Conservation (phyloP, 2,329 filamentous ascomycete species). For the Eutypella sp. region DNA sequence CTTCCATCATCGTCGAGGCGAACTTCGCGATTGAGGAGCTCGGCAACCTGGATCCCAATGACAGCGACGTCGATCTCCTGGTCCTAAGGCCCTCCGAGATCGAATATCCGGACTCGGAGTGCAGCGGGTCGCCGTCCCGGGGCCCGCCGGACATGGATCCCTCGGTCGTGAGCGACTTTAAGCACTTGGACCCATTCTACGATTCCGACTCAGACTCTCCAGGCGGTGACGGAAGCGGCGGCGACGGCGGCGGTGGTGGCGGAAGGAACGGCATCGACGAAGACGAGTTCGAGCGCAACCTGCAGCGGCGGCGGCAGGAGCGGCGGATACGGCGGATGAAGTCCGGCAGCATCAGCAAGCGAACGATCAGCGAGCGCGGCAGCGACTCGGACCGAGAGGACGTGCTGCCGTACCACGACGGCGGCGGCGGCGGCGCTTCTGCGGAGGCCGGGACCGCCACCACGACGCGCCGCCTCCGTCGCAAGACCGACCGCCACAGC, state of each 20-base stretch:
- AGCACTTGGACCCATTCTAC: conserved; percentile 23
- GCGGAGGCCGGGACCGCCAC: conserved; percentile 14
- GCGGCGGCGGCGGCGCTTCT: too few relatives aligned
- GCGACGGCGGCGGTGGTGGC: conserved; percentile 18
- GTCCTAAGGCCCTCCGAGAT: conserved; percentile 23
- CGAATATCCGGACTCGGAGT: conserved; percentile 25
- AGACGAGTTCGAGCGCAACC: conserved; percentile 19
- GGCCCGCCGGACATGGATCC: conserved; percentile 23
- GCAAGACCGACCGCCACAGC: conserved; percentile 27
- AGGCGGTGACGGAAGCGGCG: conserved; percentile 20
- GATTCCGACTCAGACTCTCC: conserved; percentile 17
- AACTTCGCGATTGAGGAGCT: conserved; percentile 26
- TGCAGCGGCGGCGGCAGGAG: conserved; percentile 17
- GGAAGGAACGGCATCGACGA: conserved; percentile 17
- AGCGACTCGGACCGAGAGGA: conserved; percentile 30
- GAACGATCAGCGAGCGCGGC: conserved; percentile 30
- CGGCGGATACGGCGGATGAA: conserved; percentile 25
- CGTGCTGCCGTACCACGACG: conserved; percentile 23
- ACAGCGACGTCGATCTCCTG: conserved; percentile 20
- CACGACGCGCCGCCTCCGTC: conserved; percentile 22
- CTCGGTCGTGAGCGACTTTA: conserved; percentile 20
- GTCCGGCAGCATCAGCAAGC: conserved; percentile 30
- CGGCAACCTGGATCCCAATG: conserved; percentile 21
- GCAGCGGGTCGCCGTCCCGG: conserved; percentile 21
- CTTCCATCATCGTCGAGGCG: conserved; percentile 15